Percentiles rank a stretch among this genome's conserved stretches.
phyloP scores from a whole-genome alignment of 768 basidiomycete species.

The Galerina marginata region DNA sequence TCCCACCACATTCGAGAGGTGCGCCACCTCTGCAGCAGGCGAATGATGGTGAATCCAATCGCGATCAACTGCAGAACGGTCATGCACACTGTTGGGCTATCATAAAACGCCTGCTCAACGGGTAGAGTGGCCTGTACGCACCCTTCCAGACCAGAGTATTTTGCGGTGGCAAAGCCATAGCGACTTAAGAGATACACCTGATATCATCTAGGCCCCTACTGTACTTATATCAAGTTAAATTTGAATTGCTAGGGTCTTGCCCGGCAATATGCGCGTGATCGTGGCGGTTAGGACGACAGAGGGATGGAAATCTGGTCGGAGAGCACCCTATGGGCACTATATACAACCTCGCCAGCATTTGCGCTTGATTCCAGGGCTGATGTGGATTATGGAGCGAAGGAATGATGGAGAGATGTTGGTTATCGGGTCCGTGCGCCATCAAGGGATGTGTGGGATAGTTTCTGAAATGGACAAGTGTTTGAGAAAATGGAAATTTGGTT shows the following conservation, averaged over 20 bases:
- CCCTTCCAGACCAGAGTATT: conserved; percentile 16
- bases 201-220: too few species aligned
- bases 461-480: conserved; percentile 17
- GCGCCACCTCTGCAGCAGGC: conserved; percentile 21
- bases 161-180: conserved; percentile 11
- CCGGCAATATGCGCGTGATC: too few species aligned
- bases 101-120: background rate
- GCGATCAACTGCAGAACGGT: conserved; percentile 22
- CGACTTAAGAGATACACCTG: too few species aligned
- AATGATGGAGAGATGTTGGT: conserved; percentile 11
- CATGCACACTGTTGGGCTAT: background rate
- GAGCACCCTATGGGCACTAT: too few species aligned
- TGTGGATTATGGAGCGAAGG: background rate
- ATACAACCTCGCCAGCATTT: too few species aligned
- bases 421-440: conserved; percentile 30
- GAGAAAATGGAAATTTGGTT: conserved; percentile 26
- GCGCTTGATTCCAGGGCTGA: too few species aligned
- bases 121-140: background rate
- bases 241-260: too few species aligned
- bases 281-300: too few species aligned
- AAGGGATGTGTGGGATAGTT: conserved; percentile 25
- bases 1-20: conserved; percentile 29
- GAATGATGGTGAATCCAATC: conserved; percentile 20
- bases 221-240: too few species aligned
- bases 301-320: too few species aligned